Base-by-base conservation (phyloP, 2,329 filamentous ascomycete species). In the Aspergillus ruber region DNA sequence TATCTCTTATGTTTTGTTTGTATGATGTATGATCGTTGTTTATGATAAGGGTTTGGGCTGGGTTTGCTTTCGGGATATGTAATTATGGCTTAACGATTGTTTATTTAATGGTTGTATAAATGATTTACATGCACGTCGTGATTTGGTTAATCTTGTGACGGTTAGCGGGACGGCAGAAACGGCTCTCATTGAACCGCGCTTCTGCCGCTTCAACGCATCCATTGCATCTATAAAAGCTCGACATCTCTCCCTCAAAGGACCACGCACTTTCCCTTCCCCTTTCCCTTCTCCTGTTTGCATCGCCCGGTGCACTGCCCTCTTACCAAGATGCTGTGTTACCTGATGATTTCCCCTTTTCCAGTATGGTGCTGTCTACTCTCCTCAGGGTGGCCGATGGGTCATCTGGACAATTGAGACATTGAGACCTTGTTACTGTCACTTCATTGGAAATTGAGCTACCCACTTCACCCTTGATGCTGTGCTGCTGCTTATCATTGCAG, bases 1-100 rank as follows among this genome's bases (percentile, higher is more conserved):
- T 53, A 17, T 53, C 46, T 44, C 39, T 39, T 20, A 42, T 36
- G 18, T 46, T 17, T 51, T 49, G 42, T 47, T 52, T 47, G 53
- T 44, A 53, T 56, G 50, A 56, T 54, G 54, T 25, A 42, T 42
- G 21, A 5, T 21, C 21, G 40, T 27, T 42, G 4, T 17, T 39
- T 18, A 39, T 39, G 36, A 39, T 39, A 6, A 39, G 36, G 36
- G 33, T 17, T 17, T 35, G 32, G 32, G 52, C 8, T 56, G 51
- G 12, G 29, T 23, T 25, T 27, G 3, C 10, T 12, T 29, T 29
- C 25, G 25, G 25, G 25, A 29, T 29, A 29, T 29, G 25, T 29
- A 29, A 29, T 29, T 29, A 29, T 29, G 25, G 25, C 25, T 12
- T 29, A 10, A 29, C 12, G 25, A 29, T 12, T 29, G 25, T 29